phyloP scores from a whole-genome alignment of 805 yeast genomes.

The Lipomyces yamadae region DNA sequence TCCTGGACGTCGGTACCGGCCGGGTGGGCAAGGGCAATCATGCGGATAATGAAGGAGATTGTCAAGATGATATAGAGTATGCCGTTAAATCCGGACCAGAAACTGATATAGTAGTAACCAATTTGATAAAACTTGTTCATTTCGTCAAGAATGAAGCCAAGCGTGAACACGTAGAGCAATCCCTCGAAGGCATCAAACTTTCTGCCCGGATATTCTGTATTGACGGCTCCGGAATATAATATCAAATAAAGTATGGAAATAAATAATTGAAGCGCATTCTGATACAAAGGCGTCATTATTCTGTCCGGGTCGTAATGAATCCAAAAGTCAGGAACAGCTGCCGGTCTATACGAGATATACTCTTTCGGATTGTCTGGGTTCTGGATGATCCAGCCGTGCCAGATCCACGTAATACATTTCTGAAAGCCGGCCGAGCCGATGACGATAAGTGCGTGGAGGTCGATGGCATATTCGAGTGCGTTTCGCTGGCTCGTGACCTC shows the following conservation, averaged over 20 bases:
- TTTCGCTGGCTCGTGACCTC: constrained; percentile 66
- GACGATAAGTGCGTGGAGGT: constrained; percentile 75
- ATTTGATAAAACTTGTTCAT: constrained; percentile 72
- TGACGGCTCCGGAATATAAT: constrained; percentile 67
- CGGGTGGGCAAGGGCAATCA: constrained; percentile 46
- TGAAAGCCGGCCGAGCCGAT: constrained; percentile 84
- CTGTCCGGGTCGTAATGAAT: constrained; percentile 82
- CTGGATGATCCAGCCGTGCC: constrained; percentile 94
- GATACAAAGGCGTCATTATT: constrained; percentile 81
- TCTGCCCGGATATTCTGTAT: constrained; percentile 55
- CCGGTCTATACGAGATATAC: constrained; percentile 66
- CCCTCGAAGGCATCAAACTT: constrained; percentile 56
- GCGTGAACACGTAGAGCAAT: constrained; percentile 64
- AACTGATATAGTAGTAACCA: constrained; percentile 68
- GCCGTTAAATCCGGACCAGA: constrained; percentile 81
- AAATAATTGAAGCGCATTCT: constrained; percentile 70
- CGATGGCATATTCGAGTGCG: constrained; percentile 85
- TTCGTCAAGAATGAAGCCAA: constrained; percentile 72
- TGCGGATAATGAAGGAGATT: constrained; percentile 60
- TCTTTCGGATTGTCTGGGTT: constrained; percentile 69
- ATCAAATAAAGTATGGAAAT: constrained; percentile 67
- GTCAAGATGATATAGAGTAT: constrained; percentile 62
- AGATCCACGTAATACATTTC: constrained; percentile 83
- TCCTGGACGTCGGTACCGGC: constrained; percentile 15
- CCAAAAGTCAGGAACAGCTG: constrained; percentile 57